Evolutionary conservation across 768 basidiomycete species (phyloP), one percentile per base, ranked within the genome.

Genomic region (Boletus subparvulus): DNA sequence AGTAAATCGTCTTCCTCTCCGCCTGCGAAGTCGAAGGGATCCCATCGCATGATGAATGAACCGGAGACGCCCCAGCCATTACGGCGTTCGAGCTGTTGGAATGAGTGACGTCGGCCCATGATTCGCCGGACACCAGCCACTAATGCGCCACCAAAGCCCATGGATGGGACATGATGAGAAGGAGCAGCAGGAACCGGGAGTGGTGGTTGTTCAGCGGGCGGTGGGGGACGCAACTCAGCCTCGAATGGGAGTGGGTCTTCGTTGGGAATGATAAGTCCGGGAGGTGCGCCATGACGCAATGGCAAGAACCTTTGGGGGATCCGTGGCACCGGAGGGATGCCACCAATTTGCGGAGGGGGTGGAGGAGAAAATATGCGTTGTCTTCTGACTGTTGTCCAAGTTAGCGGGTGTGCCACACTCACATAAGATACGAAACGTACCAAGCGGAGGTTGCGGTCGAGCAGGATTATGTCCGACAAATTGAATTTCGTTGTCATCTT

Each of bases 121-220:
- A 70, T 56, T 43, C 68, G 74, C 13, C 73, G 67, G 41, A 72
- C 71, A 17, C 74, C 64, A 11, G 85, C 75, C 7, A 87, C 71
- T 4, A 88, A 61, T 3, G 83, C 87, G 21, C 87, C 87, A 9
- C 87, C 87, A 24, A 89, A 69, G 14, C 84, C 84, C 77, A 89
- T 82, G 8, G 74, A 58, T 19, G 88, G 88, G 4, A 77, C 71
- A 53, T 80, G 78, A 57, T 83, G 83, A 43, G 84, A 84, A 5
- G 80, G 79, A 26, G 76, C 70, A 3, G 80, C 79, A 26, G 78
- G 75, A 6, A 73, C 68, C 1, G 65, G 65, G 2, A 64, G 61
- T 3, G 72, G 61, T 3, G 71, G 68, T 10, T 61, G 66, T 17
- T 54, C 69, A 45, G 37, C 72, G 39, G 53, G 61, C 51, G 58